These are phyloP conservation scores for Trichoderma brevicompactum DNA, from an alignment of 2,329 filamentous ascomycete genomes.

Conservation along the genomic window DNA sequence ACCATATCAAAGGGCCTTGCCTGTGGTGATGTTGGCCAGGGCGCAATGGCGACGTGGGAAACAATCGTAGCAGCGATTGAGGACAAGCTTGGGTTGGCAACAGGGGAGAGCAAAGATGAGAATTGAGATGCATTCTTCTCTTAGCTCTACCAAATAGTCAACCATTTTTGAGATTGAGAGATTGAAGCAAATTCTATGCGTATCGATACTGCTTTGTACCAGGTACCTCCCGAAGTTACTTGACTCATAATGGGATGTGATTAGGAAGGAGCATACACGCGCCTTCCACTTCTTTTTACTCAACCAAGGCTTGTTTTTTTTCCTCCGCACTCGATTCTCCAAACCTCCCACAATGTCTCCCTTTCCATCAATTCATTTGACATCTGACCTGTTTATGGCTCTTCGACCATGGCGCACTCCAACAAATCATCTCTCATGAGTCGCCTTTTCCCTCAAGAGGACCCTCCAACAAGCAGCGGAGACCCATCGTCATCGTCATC, in stretches of 20 bases:
- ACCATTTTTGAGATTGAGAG: not conserved
- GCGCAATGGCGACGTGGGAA: constrained; percentile 82
- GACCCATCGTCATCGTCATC: constrained; percentile 32
- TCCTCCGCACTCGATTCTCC: not conserved
- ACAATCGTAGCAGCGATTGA: constrained; percentile 72
- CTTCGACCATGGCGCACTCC: not conserved
- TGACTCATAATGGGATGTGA: not conserved
- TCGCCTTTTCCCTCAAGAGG: not conserved
- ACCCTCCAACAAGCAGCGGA: not conserved
- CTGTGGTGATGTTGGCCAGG: constrained; percentile 81
- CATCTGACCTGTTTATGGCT: not conserved
- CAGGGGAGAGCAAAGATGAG: not conserved
- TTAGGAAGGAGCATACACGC: not conserved
- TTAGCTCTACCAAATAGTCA: not conserved
- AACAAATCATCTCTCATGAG: not conserved
- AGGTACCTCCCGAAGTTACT: not conserved
- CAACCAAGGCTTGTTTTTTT: too few species aligned
- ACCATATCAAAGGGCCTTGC: constrained; percentile 79
- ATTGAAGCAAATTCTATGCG: not conserved
- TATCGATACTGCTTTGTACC: not conserved
- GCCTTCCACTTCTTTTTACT: not conserved
- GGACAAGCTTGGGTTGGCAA: constrained; percentile 46
- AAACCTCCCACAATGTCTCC: not conserved
- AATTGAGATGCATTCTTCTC: not conserved
- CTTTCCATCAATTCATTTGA: too few species aligned